These are phyloP conservation scores for Eucalyptus grandis DNA, from an alignment of 345 rosid genomes.

Conservation along the genomic window DNA sequence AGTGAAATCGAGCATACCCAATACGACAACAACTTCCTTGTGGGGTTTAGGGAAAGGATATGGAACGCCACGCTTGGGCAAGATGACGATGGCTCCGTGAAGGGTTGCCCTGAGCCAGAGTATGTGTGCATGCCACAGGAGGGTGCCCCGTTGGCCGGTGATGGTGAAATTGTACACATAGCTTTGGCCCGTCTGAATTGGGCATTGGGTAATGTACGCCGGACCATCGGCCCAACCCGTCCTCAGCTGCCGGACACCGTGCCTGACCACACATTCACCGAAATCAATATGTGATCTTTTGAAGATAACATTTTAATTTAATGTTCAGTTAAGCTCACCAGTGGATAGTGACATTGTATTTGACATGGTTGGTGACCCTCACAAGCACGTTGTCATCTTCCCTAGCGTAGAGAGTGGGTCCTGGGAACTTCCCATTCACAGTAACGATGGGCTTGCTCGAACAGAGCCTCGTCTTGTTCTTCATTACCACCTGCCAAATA, in stretches of 20 bases:
- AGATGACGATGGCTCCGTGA: constrained; percentile 65
- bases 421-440: constrained; percentile 75
- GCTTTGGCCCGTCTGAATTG: constrained; percentile 67
- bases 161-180: constrained; percentile 74
- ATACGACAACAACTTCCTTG: constrained; percentile 50
- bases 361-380: constrained; percentile 71
- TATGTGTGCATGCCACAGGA: constrained; percentile 90
- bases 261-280: constrained; percentile 23
- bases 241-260: constrained; percentile 69
- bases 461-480: constrained; percentile 55
- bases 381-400: constrained; percentile 82
- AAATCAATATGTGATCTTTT: too few species aligned
- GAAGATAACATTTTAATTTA: background rate
- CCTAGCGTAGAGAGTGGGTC: constrained; percentile 78
- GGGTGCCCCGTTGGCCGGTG: constrained; percentile 86
- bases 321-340: constrained; percentile 32
- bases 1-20: constrained; percentile 17
- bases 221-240: constrained; percentile 98
- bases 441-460: constrained; percentile 76
- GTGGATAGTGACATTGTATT: constrained; percentile 74
- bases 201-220: constrained; percentile 87
- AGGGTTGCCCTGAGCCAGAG: constrained; percentile 92
- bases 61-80: constrained; percentile 79
- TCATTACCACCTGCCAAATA: constrained; percentile 52
- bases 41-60: constrained; percentile 86